Base-by-base conservation (phyloP, 2,329 filamentous ascomycete species). In the Fusarium tjaetaba region DNA sequence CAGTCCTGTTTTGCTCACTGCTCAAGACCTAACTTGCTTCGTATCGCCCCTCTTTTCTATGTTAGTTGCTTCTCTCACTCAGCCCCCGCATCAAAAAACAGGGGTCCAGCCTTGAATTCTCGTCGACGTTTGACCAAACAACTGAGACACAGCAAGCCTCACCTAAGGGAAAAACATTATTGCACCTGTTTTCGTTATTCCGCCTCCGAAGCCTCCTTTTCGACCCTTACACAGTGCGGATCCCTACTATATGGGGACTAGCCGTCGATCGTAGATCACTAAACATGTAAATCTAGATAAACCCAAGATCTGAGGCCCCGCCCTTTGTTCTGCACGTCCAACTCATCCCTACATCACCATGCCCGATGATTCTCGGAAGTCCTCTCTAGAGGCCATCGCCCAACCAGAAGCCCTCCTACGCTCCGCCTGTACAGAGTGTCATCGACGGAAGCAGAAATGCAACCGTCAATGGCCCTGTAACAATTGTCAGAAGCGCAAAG, bases 391-490 rank as follows among this genome's bases (percentile, higher is more conserved):
- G 30, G 36, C 24, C 20, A 10, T n/a, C 18, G 3, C 46, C 41
- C 67, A 70, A 36, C n/a, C 52, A 38, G 67, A 65, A 5, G 15
- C 52, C 6, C 65, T 53, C 14, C 24, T 49, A 10, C 59, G 45
- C 30, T 70, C 67, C 22, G 51, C 67, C 4, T 70, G 67, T 4
- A 70, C 66, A 8, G 67, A 70, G 46, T 70, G 67, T 15, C 66
- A 70, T 60, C 67, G 67, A 4, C 59, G 67, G 6, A 70, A 70
- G 60, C 67, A 70, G 42, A 70, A 70, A 13, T 70, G 67, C 18
- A 70, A 70, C 39, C 66, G 67, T 6, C 67, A 65, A 43, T 70
- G 67, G 67, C 67, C 67, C 5, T 70, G 67, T 41, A 70, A 60
- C 46, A 65, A 10, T 16, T 70, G 67, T 6, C 67, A 70, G 52